Percentiles rank a stretch among this genome's conserved stretches.
Evolutionary conservation across 176 grass and related monocot genomes (phyloP).

Genomic region (Aegilops sharonensis): DNA sequence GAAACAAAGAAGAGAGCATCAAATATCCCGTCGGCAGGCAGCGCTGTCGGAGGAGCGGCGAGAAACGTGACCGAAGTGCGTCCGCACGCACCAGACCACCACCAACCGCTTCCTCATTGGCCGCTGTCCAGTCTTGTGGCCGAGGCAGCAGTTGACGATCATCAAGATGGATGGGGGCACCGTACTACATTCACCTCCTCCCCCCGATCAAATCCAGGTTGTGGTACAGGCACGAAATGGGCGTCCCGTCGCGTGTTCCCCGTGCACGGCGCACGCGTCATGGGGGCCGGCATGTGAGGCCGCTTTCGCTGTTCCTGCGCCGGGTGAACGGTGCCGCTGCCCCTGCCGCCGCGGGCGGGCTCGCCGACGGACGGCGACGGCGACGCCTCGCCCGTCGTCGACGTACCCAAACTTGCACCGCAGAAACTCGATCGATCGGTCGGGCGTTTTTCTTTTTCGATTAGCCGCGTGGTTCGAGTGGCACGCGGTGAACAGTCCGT

Average conservation of each 20-base stretch:
- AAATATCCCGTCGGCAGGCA: slow-evolving; percentile 22
- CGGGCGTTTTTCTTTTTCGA: too few relatives aligned
- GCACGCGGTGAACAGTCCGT: background rate
- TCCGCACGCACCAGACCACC: background rate
- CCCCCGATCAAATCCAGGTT: background rate
- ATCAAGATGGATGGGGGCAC: background rate
- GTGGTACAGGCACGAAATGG: background rate
- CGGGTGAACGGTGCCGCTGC: background rate
- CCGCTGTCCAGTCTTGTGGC: background rate
- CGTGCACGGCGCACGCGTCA: slow-evolving; percentile 2
- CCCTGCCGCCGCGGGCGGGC: background rate
- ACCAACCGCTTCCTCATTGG: background rate
- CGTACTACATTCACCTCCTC: background rate
- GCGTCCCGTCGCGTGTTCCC: slow-evolving; percentile 29
- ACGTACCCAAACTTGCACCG: background rate
- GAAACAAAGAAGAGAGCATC: background rate
- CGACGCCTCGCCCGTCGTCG: background rate
- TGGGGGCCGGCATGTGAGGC: slow-evolving; percentile 22
- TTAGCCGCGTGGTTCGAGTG: too few relatives aligned
- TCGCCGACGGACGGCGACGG: background rate
- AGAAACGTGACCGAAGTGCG: background rate
- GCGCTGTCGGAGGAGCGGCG: background rate
- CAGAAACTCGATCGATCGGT: background rate
- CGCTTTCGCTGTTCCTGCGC: slow-evolving; percentile 9
- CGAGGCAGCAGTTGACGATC: background rate